These are phyloP conservation scores for Globisporangium recalcitrans DNA, from an alignment of 352 stramenopile species.

Conservation along the genomic window DNA sequence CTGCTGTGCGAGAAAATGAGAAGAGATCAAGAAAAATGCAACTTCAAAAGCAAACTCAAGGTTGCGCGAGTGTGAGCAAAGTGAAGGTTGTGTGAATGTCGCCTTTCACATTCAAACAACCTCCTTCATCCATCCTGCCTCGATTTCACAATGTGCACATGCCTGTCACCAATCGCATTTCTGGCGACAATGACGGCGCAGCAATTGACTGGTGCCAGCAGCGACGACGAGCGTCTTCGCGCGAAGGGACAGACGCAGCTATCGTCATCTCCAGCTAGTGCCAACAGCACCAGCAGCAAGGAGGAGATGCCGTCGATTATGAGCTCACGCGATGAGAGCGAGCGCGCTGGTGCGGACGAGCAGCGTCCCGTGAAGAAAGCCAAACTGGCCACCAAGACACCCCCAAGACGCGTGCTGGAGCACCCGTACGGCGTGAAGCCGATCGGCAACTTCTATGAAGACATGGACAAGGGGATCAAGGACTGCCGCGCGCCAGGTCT, in stretches of 20 bases:
- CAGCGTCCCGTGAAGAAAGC: conserved; percentile 11
- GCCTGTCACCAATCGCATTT: conserved; percentile 4
- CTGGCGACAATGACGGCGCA: conserved; percentile 11
- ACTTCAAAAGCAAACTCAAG: not conserved
- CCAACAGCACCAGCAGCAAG: not conserved
- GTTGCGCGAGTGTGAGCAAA: not conserved
- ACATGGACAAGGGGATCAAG: conserved; percentile 47
- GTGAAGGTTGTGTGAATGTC: not conserved
- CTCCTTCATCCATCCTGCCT: not conserved
- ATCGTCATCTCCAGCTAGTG: not conserved
- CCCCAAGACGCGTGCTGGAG: conserved; percentile 17
- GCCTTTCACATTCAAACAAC: not conserved
- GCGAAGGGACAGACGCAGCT: not conserved
- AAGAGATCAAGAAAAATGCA: too few relatives aligned
- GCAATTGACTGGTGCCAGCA: conserved; percentile 7
- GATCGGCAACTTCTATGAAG: conserved; percentile 75
- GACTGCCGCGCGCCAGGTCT: conserved; percentile 60
- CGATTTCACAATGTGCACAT: not conserved
- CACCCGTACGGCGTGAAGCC: conserved; percentile 83
- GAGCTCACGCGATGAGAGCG: conserved; percentile 12
- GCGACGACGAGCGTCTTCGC: not conserved
- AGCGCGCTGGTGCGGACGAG: conserved; percentile 1
- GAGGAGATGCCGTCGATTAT: not conserved
- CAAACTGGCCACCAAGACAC: not conserved
- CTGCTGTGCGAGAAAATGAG: too few relatives aligned